Base-by-base conservation (phyloP, 805 yeast species). In the Ogataea ramenticola region DNA sequence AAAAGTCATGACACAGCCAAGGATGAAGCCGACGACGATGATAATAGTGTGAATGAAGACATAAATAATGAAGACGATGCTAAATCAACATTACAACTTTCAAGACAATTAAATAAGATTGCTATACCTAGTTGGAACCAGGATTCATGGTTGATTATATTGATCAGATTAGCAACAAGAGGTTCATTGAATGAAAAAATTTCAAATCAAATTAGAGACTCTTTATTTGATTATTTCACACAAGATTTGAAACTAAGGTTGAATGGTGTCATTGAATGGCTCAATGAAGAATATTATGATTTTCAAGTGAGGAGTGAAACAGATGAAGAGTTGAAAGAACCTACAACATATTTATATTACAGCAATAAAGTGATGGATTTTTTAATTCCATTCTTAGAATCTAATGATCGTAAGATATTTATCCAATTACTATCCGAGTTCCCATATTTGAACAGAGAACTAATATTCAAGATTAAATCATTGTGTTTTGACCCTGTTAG, bases 201-300 rank as follows among this genome's bases (percentile, higher is more conserved):
- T 59, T 70, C 86, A 47, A 75, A 79, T 43, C 58, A 79, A 47
- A 76, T 91, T 12, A 72, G 96, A 52, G 78, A 75, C 20, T 77
- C 87, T 20, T 65, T 93, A 11, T 82, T 83, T 47, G 79, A 80
- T 16, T 86, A 83, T 57, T 81, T 88, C 44, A 69, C 86, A 54
- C 80, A 74, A 11, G 86, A 85, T 56, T 80, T 90, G 53, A 83
- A 83, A 44, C 70, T 68, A 10, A 69, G 91, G 31, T 72, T 90
- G 12, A 95, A 86, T 46, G 64, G 82, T 31, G 80, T 88, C 17
- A 79, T 91, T 33, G 89, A 85, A 49, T 93, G 99, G 99, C 66
- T 93, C 44, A 90, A 85, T 55, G 99, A 93, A 64, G 99, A 93
- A 61, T 93, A 96, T 95, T 81, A 78, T 64, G 69, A 77, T 40